A percentile compares a stretch with the other conserved stretches of the same genome.
Conservation (phyloP, 768 basidiomycete species). For the Guyanaporus albipodus region DNA sequence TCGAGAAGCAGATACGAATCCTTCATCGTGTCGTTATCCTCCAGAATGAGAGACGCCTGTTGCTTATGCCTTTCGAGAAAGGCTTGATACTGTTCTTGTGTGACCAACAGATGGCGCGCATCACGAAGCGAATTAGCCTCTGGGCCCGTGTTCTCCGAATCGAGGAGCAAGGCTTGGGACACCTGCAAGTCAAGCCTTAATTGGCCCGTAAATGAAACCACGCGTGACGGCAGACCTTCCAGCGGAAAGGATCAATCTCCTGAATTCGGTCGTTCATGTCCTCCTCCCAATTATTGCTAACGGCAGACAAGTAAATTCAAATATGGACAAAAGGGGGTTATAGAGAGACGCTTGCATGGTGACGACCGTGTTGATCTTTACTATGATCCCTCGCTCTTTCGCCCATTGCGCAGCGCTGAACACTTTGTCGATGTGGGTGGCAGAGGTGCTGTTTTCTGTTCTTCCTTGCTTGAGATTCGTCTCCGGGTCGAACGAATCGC, state of each 20-base stretch:
- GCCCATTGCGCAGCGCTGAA: conserved; percentile 36
- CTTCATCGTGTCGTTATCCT: conserved; percentile 37
- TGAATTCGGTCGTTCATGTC: conserved; percentile 34
- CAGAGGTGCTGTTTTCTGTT: conserved; percentile 29
- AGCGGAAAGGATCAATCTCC: conserved; percentile 27
- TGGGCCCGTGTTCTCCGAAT: conserved; percentile 28
- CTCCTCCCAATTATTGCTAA: conserved; percentile 33
- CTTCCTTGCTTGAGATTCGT: conserved; percentile 34
- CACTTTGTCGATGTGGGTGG: conserved; percentile 32
- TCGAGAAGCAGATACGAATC: conserved; percentile 37
- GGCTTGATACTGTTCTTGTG: conserved; percentile 30
- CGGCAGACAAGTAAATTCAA: background rate
- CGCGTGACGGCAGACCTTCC: conserved; percentile 28
- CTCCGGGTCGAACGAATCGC: conserved; percentile 37
- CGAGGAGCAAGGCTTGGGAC: conserved; percentile 29
- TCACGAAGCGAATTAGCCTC: conserved; percentile 27
- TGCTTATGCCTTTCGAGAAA: conserved; percentile 31
- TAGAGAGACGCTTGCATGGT: conserved; percentile 22
- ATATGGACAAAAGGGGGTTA: background rate
- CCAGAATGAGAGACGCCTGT: conserved; percentile 31
- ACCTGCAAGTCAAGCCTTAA: conserved; percentile 14
- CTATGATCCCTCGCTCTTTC: conserved; percentile 32
- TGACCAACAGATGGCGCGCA: conserved; percentile 26
- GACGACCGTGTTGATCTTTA: conserved; percentile 37
- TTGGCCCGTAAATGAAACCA: no score